A percentile compares a stretch with the other conserved stretches of the same genome.
phyloP scores from a whole-genome alignment of 306 rosid genomes.

The Vachellia collinsii region DNA sequence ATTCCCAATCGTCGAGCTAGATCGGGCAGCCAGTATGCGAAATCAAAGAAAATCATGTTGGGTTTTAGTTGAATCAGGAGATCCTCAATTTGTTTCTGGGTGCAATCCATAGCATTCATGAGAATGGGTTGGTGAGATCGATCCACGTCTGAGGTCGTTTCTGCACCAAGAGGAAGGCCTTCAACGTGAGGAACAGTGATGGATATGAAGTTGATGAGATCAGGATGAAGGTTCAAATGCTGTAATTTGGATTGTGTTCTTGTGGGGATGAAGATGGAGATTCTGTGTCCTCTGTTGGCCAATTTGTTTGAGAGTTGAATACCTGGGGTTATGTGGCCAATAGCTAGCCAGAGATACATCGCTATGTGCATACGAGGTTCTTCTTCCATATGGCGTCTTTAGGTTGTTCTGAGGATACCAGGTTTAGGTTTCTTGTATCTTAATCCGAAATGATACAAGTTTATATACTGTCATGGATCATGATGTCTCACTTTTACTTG shows the following conservation, averaged over 20 bases:
- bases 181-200: constrained; percentile 24
- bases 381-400: constrained; percentile 12
- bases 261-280: constrained; percentile 35
- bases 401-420: not conserved
- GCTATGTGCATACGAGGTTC: constrained; percentile 13
- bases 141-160: constrained; percentile 23
- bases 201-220: constrained; percentile 22
- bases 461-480: too few species aligned
- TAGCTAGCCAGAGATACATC: constrained; percentile 36
- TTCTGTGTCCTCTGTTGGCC: constrained; percentile 36
- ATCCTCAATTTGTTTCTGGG: not conserved
- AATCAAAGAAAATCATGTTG: constrained; percentile 23
- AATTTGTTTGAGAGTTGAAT: constrained; percentile 31
- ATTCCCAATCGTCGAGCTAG: not conserved
- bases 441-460: not conserved
- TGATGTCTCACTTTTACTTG: too few species aligned
- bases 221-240: constrained; percentile 20
- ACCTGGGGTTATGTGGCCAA: constrained; percentile 6
- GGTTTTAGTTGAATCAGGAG: constrained; percentile 10
- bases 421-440: not conserved
- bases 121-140: not conserved
- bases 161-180: constrained; percentile 28
- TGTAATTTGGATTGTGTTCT: constrained; percentile 22
- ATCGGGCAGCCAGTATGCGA: constrained; percentile 2
- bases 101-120: constrained; percentile 21